Evolutionary conservation across 305 asterid genomes (phyloP).

Genomic region (Plantago coronopus): DNA sequence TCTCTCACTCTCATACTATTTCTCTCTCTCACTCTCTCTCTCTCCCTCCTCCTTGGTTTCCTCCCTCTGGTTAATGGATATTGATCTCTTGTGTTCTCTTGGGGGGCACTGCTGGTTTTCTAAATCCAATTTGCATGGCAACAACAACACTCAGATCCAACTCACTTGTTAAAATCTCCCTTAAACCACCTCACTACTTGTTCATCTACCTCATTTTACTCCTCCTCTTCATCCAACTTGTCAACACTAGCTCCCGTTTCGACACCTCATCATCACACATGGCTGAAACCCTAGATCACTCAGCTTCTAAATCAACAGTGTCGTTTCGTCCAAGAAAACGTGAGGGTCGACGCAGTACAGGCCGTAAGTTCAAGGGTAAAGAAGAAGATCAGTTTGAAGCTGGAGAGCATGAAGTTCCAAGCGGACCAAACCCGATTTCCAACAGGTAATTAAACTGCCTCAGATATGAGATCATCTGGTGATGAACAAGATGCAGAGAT

Average conservation of each 20-base stretch:
- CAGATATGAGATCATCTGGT: neutral
- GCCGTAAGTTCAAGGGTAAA: slow-evolving; percentile 17
- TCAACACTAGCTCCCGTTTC: neutral
- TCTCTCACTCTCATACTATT: too few species aligned
- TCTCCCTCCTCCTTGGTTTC: slow-evolving; percentile 29
- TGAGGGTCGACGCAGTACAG: neutral
- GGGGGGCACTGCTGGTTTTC: slow-evolving; percentile 50
- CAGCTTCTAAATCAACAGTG: neutral
- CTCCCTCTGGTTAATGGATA: slow-evolving; percentile 50
- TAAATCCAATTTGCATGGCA: slow-evolving; percentile 58
- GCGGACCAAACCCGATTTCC: slow-evolving; percentile 75
- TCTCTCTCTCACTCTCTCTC: too few species aligned
- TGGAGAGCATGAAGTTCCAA: slow-evolving; percentile 63
- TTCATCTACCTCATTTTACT: neutral
- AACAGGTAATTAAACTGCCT: slow-evolving; percentile 24
- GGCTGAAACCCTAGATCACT: neutral
- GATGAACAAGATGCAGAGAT: neutral
- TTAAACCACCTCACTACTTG: slow-evolving; percentile 12
- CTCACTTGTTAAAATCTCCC: slow-evolving; percentile 28
- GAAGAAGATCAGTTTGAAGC: slow-evolving; percentile 28
- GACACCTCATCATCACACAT: slow-evolving; percentile 2
- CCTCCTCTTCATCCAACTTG: slow-evolving; percentile 26
- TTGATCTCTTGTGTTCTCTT: slow-evolving; percentile 33
- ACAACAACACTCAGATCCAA: slow-evolving; percentile 19
- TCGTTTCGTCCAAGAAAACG: slow-evolving; percentile 28